Conservation (phyloP, 1,139 yeast species). For the Candida mesenterica region DNA sequence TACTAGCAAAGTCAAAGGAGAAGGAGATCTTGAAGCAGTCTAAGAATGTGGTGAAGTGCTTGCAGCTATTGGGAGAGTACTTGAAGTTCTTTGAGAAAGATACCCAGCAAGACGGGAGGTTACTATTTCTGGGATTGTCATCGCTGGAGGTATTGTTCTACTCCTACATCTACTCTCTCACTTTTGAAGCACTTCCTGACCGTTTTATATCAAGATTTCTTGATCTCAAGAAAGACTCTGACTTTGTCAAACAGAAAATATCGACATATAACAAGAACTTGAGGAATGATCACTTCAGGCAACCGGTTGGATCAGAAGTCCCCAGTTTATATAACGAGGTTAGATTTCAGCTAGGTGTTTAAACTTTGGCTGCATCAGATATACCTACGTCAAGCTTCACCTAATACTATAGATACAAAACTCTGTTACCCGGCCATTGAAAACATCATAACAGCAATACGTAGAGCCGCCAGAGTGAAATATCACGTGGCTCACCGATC, state of each 20-base stretch:
- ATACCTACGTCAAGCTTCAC: too few relatives aligned
- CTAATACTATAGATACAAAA: too few relatives aligned
- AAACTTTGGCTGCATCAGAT: conserved; percentile 8
- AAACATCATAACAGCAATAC: too few relatives aligned
- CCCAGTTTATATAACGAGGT: conserved; percentile 41
- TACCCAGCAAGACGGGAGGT: conserved; percentile 6
- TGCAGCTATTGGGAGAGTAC: conserved; percentile 38
- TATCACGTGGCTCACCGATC: too few relatives aligned
- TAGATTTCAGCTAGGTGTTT: conserved; percentile 18
- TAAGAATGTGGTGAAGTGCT: conserved; percentile 50
- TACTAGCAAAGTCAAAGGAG: conserved; percentile 43
- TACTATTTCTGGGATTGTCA: conserved; percentile 13
- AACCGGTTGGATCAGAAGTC: conserved; percentile 27
- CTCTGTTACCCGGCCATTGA: too few relatives aligned
- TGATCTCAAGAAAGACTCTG: conserved; percentile 20
- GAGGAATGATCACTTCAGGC: conserved; percentile 16
- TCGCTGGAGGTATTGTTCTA: conserved; percentile 34
- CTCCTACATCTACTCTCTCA: conserved; percentile 40
- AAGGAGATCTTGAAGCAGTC: conserved; percentile 47
- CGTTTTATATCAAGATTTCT: conserved; percentile 37
- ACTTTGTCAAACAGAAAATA: conserved; percentile 10
- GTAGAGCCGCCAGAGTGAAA: too few relatives aligned
- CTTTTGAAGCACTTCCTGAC: conserved; percentile 42
- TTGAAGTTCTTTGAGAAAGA: conserved; percentile 19
- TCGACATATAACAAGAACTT: conserved; percentile 11